Percentiles rank a stretch among this genome's conserved stretches.
These are phyloP conservation scores for Stagonosporopsis tanaceti DNA, from an alignment of 2,329 filamentous ascomycete species.

Conservation along the genomic window DNA sequence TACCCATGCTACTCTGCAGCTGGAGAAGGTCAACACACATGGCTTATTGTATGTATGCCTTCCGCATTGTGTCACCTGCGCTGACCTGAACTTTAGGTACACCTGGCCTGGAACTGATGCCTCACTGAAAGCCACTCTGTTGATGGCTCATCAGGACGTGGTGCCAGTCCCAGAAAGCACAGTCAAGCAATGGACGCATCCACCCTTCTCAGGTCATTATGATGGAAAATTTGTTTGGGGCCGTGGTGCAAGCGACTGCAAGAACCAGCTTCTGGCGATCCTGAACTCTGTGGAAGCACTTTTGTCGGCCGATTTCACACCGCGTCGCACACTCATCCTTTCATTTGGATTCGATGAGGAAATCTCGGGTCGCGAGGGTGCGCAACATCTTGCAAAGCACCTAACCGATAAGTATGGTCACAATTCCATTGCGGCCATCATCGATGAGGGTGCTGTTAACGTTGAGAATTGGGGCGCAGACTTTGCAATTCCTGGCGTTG, in stretches of 20 bases:
- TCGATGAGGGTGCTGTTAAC: slow-evolving; percentile 66
- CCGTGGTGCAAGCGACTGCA: slow-evolving; percentile 67
- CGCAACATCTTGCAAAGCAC: slow-evolving; percentile 55
- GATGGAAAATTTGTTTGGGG: slow-evolving; percentile 68
- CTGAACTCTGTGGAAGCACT: slow-evolving; percentile 64
- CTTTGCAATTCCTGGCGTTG: slow-evolving; percentile 65
- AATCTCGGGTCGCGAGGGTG: slow-evolving; percentile 61
- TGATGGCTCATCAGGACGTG: slow-evolving; percentile 72
- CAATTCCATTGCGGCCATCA: slow-evolving; percentile 63
- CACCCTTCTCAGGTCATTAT: slow-evolving; percentile 66
- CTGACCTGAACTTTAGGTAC: slow-evolving; percentile 25
- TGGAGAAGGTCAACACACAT: slow-evolving; percentile 67
- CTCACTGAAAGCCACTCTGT: slow-evolving; percentile 62
- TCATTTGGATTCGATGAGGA: slow-evolving; percentile 73
- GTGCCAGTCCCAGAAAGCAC: slow-evolving; percentile 63
- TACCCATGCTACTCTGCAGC: slow-evolving; percentile 53
- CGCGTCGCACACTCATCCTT: slow-evolving; percentile 64
- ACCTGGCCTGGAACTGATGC: slow-evolving; percentile 63
- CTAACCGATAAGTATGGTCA: slow-evolving; percentile 62
- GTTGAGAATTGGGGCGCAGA: slow-evolving; percentile 54
- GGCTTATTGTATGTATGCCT: slow-evolving; percentile 57
- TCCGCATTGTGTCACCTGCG: neutral
- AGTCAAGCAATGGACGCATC: slow-evolving; percentile 66
- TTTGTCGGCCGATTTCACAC: slow-evolving; percentile 60
- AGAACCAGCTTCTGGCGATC: slow-evolving; percentile 66